Evolutionary conservation across 1,139 yeast species (phyloP).

Genomic region (Candida glucosophila): DNA sequence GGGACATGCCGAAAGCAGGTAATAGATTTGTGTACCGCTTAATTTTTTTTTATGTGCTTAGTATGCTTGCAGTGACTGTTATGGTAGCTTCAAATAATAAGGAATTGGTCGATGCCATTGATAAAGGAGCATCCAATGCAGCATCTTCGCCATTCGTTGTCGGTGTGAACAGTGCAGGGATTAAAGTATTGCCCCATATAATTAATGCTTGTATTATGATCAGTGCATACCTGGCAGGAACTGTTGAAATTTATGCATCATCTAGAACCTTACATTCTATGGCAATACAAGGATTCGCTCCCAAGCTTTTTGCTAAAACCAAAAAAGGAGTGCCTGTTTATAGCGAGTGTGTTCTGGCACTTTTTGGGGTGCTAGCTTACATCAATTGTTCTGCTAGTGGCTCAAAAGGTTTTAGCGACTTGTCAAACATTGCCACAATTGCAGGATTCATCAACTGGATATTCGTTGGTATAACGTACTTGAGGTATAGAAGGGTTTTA

Average conservation of each 20-base stretch:
- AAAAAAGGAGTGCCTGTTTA: conserved; percentile 57
- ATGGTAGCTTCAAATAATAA: conserved; percentile 20
- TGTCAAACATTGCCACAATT: conserved; percentile 60
- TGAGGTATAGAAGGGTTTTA: conserved; percentile 50
- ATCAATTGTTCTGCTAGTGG: conserved; percentile 51
- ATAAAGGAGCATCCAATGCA: conserved; percentile 22
- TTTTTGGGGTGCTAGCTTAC: conserved; percentile 44
- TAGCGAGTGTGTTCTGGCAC: conserved; percentile 27
- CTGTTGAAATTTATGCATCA: conserved; percentile 73
- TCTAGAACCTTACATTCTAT: conserved; percentile 65
- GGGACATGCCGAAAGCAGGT: conserved; percentile 28
- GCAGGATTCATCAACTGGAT: conserved; percentile 68
- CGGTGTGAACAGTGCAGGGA: conserved; percentile 62
- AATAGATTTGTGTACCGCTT: conserved; percentile 28
- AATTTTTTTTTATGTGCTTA: conserved; percentile 21
- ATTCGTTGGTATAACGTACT: conserved; percentile 34
- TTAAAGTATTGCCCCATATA: conserved; percentile 57
- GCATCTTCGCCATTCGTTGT: conserved; percentile 45
- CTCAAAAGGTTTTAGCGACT: conserved; percentile 51
- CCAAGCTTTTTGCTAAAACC: conserved; percentile 43
- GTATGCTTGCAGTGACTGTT: conserved; percentile 27
- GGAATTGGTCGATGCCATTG: conserved; percentile 35
- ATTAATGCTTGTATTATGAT: conserved; percentile 67
- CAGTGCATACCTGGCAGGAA: conserved; percentile 72
- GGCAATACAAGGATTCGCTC: conserved; percentile 57